phyloP scores from a whole-genome alignment of 2,329 filamentous ascomycete species.

The Rutstroemia sydowiana region DNA sequence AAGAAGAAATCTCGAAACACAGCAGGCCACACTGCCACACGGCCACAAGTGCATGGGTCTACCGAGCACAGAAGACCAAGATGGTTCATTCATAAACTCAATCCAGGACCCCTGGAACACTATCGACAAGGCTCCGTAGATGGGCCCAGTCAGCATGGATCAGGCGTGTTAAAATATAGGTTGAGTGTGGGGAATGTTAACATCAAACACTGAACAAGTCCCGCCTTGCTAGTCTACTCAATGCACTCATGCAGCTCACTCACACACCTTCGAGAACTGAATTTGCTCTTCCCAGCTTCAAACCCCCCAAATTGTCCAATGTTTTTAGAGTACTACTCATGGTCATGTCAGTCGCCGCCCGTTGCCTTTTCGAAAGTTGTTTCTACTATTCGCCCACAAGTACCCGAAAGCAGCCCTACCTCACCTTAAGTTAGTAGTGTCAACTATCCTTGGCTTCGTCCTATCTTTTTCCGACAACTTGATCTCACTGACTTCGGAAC shows the following conservation, averaged over 20 bases:
- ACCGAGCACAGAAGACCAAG: slow-evolving; percentile 13
- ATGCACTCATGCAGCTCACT: slow-evolving; percentile 27
- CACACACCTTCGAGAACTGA: neutral
- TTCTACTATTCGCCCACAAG: slow-evolving; percentile 25
- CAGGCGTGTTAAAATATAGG: slow-evolving; percentile 15
- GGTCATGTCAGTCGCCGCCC: slow-evolving; percentile 27
- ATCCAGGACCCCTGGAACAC: slow-evolving; percentile 22
- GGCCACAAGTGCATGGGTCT: slow-evolving; percentile 19
- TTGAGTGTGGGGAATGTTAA: slow-evolving; percentile 28
- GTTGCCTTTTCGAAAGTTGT: slow-evolving; percentile 23
- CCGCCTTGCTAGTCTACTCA: slow-evolving; percentile 24
- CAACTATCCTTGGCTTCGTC: slow-evolving; percentile 14
- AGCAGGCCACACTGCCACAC: slow-evolving; percentile 15
- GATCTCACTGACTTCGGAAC: slow-evolving; percentile 12
- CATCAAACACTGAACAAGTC: slow-evolving; percentile 30
- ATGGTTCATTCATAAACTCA: slow-evolving; percentile 22
- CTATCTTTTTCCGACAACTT: slow-evolving; percentile 15
- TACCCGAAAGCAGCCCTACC: slow-evolving; percentile 25
- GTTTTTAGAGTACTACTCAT: slow-evolving; percentile 15
- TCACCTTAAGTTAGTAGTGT: slow-evolving; percentile 15
- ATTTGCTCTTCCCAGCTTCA: slow-evolving; percentile 12
- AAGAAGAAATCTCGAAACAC: slow-evolving; percentile 23
- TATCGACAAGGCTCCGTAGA: slow-evolving; percentile 28
- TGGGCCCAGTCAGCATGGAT: slow-evolving; percentile 22
- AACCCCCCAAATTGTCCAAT: slow-evolving; percentile 10